Evolutionary conservation across 164 flowering plant species (phyloP), one percentile per base, ranked within the genome.

Genomic region (Berberis vulgaris): DNA sequence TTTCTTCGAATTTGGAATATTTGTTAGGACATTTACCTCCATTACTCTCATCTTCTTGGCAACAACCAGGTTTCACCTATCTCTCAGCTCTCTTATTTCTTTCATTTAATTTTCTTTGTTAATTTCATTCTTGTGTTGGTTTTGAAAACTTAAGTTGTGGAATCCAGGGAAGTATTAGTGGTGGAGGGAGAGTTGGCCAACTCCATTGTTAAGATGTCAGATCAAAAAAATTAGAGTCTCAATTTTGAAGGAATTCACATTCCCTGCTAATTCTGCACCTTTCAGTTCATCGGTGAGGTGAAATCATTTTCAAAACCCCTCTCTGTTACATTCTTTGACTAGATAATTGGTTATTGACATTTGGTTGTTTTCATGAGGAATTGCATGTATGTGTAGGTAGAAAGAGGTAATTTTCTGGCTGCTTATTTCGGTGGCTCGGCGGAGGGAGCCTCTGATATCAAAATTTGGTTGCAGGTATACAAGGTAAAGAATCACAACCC

Each of bases 381-480:
- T 56, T 56, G 40, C 26, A 26, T 56, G 41, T 11, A 6, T 55
- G 1, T 41, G 59, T 67, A 89, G 97, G 82, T 93, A 57, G 91
- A 74, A 26, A 79, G 76, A 64, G 86, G 77, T 69, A 84, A 85
- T 43, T 85, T 88, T 73, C 66, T 93, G 75, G 88, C 85, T 67
- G 97, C 97, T 50, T 93, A 88, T 79, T 93, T 89, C 79, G 98
- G 97, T 9, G 98, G 97, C 45, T 46, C 84, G 58, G 38, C 42
- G 1, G 97, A 93, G 72, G 98, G 98, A 6, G 94, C 88, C 43
- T 88, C 94, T 12, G 96, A 93, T 78, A 97, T 89, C 39, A 89
- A 86, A 72, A 93, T 93, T 58, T 93, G 98, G 98, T 55, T 84
- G 75, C 98, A 89, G 76, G 78, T 71, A 41, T 89, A 75, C 74